Evolutionary conservation across 768 basidiomycete genomes (phyloP).

Genomic region (Mycena vitilis): DNA sequence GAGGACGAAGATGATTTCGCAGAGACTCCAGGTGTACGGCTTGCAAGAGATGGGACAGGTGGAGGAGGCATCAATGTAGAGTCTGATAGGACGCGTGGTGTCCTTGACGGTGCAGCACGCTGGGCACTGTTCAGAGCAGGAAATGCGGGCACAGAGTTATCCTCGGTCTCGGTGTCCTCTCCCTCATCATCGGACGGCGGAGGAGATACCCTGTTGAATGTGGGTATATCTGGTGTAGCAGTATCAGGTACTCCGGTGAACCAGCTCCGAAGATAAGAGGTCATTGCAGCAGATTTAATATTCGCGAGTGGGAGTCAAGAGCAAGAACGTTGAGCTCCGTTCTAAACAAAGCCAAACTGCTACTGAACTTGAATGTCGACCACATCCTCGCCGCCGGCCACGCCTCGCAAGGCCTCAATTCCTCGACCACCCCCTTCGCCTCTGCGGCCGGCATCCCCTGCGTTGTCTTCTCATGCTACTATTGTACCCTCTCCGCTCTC

Average conservation of each 20-base stretch:
- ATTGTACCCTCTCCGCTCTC: slow-evolving; percentile 39
- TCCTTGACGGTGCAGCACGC: slow-evolving; percentile 53
- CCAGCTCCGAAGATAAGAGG: slow-evolving; percentile 74
- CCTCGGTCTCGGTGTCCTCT: slow-evolving; percentile 51
- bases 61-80: slow-evolving; percentile 68
- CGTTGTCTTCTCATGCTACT: slow-evolving; percentile 34
- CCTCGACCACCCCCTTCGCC: slow-evolving; percentile 57
- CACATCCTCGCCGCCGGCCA: slow-evolving; percentile 37
- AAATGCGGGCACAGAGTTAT: slow-evolving; percentile 79
- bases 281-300: slow-evolving; percentile 48
- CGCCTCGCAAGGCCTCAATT: slow-evolving; percentile 42
- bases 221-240: slow-evolving; percentile 44
- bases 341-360: not conserved
- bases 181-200: slow-evolving; percentile 53
- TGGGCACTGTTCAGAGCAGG: slow-evolving; percentile 81
- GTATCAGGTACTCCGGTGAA: slow-evolving; percentile 52
- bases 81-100: slow-evolving; percentile 57
- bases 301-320: slow-evolving; percentile 3
- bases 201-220: slow-evolving; percentile 52
- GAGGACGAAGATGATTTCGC: slow-evolving; percentile 41
- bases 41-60: slow-evolving; percentile 54
- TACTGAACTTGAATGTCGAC: slow-evolving; percentile 8
- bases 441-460: slow-evolving; percentile 54
- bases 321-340: not conserved
- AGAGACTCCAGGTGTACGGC: slow-evolving; percentile 53